Base-by-base conservation (phyloP, 129 eudicot genomes). In the Centrapalus pauciflorus region DNA sequence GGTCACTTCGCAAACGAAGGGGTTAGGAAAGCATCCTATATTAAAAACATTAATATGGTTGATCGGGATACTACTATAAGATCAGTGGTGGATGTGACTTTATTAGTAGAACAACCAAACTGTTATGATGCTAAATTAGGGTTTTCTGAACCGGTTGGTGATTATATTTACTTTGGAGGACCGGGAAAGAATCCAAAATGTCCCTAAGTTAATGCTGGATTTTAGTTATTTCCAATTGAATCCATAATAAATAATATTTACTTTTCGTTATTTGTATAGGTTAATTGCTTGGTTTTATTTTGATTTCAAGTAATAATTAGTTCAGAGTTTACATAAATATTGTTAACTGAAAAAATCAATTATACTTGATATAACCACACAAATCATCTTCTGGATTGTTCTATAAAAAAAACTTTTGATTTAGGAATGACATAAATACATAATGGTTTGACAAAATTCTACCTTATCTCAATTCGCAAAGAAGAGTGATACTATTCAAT, bases 1-100 rank as follows among this genome's bases (percentile, higher is more conserved):
- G 71, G 77, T 7, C 70, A 34, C 20, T 72, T 72, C 51, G 26
- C 71, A 4, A n/a, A 9, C 7, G 71, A 62, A 72, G 77, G 77
- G 35, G 50, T 34, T 23, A 64, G 77, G 6, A 72, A 61, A 54
- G 23, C 77, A 24, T 16, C 64, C 17, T 72, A 50, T 45, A 50
- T 64, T 28, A 72, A 55, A 41, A 72, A 52, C 50, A 10, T 72
- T 13, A 55, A 50, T 62, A 40, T 72, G 16, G 70, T 72, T 10
- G 64, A 51, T 49, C 4, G 21, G 10, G 6, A 19, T 4, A 35
- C 16, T 24, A 13, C 1, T 4, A 4, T 64, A n/a, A 24, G 7
- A 13, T 19, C 55, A 7, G 61, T 66, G 13, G 19, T 26, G 6
- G 13, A 2, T 2, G 12, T 62, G 9, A 61, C 7, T 40, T 13